A percentile compares a stretch with the other conserved stretches of the same genome.
These are phyloP conservation scores for Chaetomiaceae sp. DNA, from an alignment of 2,329 filamentous ascomycete genomes.

Conservation along the genomic window DNA sequence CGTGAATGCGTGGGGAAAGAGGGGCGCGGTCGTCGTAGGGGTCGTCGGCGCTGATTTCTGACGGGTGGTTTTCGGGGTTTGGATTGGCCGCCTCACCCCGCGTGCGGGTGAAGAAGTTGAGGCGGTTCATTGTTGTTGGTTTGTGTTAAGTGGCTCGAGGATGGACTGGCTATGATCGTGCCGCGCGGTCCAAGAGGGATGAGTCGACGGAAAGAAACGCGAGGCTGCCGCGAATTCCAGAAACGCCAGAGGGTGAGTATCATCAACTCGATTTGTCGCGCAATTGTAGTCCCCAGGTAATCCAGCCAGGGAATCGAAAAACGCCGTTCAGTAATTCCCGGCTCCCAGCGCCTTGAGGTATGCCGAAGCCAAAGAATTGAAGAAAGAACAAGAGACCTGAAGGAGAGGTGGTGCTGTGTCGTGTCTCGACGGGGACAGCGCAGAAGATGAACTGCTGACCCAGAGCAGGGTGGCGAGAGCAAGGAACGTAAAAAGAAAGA, in stretches of 20 bases:
- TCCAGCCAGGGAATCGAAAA: not conserved
- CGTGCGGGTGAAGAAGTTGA: slow-evolving; percentile 21
- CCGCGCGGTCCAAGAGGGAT: not conserved
- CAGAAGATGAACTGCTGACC: not conserved
- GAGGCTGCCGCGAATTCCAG: not conserved
- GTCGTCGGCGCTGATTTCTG: not conserved
- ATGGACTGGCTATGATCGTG: not conserved
- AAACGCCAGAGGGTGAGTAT: slow-evolving; percentile 8
- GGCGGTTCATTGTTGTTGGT: slow-evolving; percentile 16
- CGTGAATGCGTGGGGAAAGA: slow-evolving; percentile 17
- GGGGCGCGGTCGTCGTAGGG: slow-evolving; percentile 17
- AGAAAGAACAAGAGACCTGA: not conserved
- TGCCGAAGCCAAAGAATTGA: not conserved
- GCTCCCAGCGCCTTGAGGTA: slow-evolving; percentile 17
- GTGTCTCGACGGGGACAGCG: not conserved
- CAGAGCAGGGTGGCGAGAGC: not conserved
- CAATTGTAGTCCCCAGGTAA: not conserved
- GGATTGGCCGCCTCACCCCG: not conserved
- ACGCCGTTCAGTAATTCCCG: slow-evolving; percentile 12
- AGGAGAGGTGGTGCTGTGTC: not conserved
- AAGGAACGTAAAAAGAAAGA: not conserved
- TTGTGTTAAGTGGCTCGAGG: too few relatives aligned
- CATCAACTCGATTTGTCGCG: slow-evolving; percentile 8
- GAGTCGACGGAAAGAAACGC: not conserved
- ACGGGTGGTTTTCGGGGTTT: not conserved